Base-by-base conservation (phyloP, 768 basidiomycete genomes). In the Tylopilus subfusipes region DNA sequence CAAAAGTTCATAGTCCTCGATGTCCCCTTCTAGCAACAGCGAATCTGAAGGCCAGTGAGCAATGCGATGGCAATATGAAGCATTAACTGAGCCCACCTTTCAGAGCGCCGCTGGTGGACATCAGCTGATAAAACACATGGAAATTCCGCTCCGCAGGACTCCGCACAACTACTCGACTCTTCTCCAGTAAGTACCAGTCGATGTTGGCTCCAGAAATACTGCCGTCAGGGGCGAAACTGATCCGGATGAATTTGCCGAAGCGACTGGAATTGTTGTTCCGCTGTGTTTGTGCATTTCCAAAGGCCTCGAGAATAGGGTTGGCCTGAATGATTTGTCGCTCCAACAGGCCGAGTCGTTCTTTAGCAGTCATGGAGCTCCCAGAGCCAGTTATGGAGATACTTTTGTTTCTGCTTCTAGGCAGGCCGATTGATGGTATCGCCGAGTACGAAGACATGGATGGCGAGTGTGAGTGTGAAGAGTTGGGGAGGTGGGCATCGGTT, bases 191-290 rank as follows among this genome's bases (percentile, higher is more conserved):
- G 68, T 99, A 99, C 97, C 97, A 98, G 69, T 99, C 95, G 55
- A 98, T 93, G 67, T 94, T 98, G 24, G 97, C 97, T 1, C 97
- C 97, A 1, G 94, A 90, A 53, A 99, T 99, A 60, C 92, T 93
- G 2, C 96, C 95, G 59, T 90, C 85, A 0, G 90, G 86, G 1
- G 91, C 83, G 72, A 99, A 99, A 66, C 88, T 89, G 56, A 99
- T 98, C 42, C 93, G 81, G 44, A 99, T 90, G 68, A 99, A 99
- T 73, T 99, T 99, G 29, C 94, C 95, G 68, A 99, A 99, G 36
- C 97, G 90, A 80, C 91, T 93, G 1, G 97, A 98, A 67, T 99
- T 99, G 73, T 98, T 98, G 67, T 99, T 99, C 42, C 95, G 78
- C 72, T 97, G 90, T 0, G 97, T 98, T 70, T 98, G 97, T 6